Base-by-base conservation (phyloP, 495 filamentous ascomycete genomes). In the Penicillium tannophilum region DNA sequence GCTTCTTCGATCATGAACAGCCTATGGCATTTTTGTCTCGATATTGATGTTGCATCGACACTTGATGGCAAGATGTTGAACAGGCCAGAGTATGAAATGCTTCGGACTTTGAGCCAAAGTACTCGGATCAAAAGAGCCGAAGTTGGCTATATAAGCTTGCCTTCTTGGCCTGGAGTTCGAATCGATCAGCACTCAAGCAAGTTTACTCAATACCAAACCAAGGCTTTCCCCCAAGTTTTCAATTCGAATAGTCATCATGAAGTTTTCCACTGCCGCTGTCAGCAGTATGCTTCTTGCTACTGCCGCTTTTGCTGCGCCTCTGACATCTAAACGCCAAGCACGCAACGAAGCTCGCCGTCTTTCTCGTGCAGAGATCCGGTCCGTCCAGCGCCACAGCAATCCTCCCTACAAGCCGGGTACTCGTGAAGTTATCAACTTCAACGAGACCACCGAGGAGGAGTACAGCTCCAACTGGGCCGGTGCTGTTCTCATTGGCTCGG, bases 391-490 rank as follows among this genome's bases (percentile, higher is more conserved):
- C 7, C 54, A 63, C 16, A 57, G 63, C 60, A 63, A 63, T 39
- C 70, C 58, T 47, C 61, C 65, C 23, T 59, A 48, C 59, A 62
- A 56, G 17, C 59, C 66, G 26, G 66, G 55, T 7, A 63, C 49
- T 56, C 56, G 58, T 8, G 60, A 63, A n/a, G 28, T 56, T 41
- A 51, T 65, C 35, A n/a, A 62, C 4, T 43, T 64, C 12, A 60
- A 61, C 56, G 61, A 63, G 28, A 62, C 55, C 20, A 59, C 64
- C 47, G 46, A 74, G 8, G 67, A 54, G 17, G 61, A 74, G 56
- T 84, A 82, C 68, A 75, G 68, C 61, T 72, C 71, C 20, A 85
- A 84, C 70, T 85, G 82, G 82, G 77, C 80, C 4, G 82, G 82
- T 48, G 82, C 79, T 33, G 81, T 82, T 11, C 73, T 82, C 31